Evolutionary conservation across 306 rosid genomes (phyloP).

Genomic region (Acacia crassicarpa): DNA sequence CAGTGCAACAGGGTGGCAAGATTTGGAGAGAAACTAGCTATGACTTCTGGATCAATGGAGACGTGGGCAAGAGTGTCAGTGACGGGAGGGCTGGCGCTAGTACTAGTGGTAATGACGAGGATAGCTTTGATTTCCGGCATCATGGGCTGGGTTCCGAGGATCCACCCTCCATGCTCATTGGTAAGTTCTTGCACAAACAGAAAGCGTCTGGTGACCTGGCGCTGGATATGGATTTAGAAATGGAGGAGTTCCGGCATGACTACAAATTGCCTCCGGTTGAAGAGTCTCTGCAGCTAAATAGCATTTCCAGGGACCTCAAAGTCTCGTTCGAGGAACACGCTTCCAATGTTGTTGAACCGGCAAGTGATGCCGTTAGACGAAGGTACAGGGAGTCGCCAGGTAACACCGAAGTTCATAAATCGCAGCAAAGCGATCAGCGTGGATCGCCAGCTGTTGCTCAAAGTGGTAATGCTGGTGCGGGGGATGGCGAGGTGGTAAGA

Average conservation of each 20-base stretch:
- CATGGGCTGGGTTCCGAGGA: slow-evolving; percentile 39
- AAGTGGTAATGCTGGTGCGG: not conserved
- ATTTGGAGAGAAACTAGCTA: slow-evolving; percentile 68
- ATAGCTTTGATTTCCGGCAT: slow-evolving; percentile 49
- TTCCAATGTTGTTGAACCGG: slow-evolving; percentile 25
- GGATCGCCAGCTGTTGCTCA: slow-evolving; percentile 21
- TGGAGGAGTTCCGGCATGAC: slow-evolving; percentile 68
- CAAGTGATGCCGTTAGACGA: slow-evolving; percentile 44
- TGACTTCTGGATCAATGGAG: slow-evolving; percentile 46
- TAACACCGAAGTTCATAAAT: slow-evolving; percentile 15
- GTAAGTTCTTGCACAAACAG: slow-evolving; percentile 73
- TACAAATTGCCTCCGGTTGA: slow-evolving; percentile 47
- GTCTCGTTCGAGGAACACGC: slow-evolving; percentile 58
- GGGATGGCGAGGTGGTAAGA: slow-evolving; percentile 54
- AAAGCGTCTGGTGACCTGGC: slow-evolving; percentile 68
- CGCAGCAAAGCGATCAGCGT: slow-evolving; percentile 32
- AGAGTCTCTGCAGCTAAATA: slow-evolving; percentile 57
- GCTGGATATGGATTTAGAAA: slow-evolving; percentile 91
- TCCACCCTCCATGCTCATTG: slow-evolving; percentile 81
- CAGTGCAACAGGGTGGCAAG: not conserved
- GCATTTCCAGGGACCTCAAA: slow-evolving; percentile 52
- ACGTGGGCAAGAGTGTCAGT: not conserved
- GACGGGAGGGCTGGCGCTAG: not conserved
- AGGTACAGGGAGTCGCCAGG: slow-evolving; percentile 49
- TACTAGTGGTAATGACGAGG: not conserved